Conservation (phyloP, 495 filamentous ascomycete genomes). For the Aspergillus ellipticus region DNA sequence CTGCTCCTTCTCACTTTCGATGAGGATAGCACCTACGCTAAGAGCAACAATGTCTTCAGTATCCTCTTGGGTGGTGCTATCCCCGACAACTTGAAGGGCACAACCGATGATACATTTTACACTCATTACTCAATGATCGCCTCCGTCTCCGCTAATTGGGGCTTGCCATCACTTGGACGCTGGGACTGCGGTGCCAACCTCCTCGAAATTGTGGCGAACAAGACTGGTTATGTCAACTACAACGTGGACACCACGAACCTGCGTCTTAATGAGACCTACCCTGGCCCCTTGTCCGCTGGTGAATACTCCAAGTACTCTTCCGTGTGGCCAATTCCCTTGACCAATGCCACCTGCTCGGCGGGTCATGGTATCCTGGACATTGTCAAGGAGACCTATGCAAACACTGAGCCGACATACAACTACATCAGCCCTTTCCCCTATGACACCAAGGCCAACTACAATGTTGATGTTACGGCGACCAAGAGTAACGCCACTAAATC, state of each 20-base stretch:
- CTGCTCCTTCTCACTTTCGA: constrained; percentile 68
- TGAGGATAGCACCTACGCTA: constrained; percentile 56
- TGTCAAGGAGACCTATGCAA: constrained; percentile 39
- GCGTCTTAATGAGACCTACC: constrained; percentile 45
- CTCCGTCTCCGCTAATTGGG: constrained; percentile 65
- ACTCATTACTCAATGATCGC: constrained; percentile 68
- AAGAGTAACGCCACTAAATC: constrained; percentile 12
- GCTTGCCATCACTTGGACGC: constrained; percentile 61
- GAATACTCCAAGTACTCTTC: constrained; percentile 31
- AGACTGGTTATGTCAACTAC: constrained; percentile 54
- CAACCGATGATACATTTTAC: constrained; percentile 64
- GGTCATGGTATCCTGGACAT: constrained; percentile 43
- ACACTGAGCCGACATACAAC: constrained; percentile 33
- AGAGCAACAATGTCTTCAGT: constrained; percentile 54
- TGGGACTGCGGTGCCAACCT: constrained; percentile 72
- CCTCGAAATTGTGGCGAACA: constrained; percentile 56
- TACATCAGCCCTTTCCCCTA: constrained; percentile 45
- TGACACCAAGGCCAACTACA: constrained; percentile 30
- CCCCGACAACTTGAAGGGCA: constrained; percentile 53
- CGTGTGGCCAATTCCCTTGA: constrained; percentile 41
- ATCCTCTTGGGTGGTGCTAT: constrained; percentile 67
- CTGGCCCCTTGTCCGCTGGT: constrained; percentile 41
- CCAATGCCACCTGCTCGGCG: constrained; percentile 38
- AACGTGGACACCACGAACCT: constrained; percentile 40
- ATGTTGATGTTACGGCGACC: constrained; percentile 28